Conservation (phyloP, 345 rosid species). For the Alliaria petiolata region DNA sequence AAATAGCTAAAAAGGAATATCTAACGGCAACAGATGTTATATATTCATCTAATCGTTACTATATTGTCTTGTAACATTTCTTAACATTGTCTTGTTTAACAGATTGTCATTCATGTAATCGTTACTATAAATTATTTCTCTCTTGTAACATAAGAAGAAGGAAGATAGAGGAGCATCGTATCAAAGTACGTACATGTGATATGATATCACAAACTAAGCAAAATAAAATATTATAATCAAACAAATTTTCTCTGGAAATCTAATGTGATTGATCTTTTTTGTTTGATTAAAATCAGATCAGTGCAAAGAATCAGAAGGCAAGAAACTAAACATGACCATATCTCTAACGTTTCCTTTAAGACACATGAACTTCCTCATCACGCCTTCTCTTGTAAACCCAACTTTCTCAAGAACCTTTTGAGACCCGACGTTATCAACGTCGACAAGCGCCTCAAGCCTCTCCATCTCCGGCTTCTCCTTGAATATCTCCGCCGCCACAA, state of each 20-base stretch:
- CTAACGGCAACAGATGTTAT: not conserved
- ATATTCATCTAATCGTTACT: too few relatives aligned
- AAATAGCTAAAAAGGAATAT: not conserved
- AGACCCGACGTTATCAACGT: slow-evolving; percentile 52
- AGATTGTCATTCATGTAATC: not conserved
- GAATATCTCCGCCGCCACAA: slow-evolving; percentile 41
- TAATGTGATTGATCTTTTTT: not conserved
- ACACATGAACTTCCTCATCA: slow-evolving; percentile 42
- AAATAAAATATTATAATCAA: not conserved
- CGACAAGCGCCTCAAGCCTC: slow-evolving; percentile 64
- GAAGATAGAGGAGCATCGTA: too few relatives aligned
- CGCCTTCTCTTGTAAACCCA: slow-evolving; percentile 64
- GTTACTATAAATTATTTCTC: not conserved
- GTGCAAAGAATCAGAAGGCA: slow-evolving; percentile 46
- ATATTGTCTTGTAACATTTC: too few relatives aligned
- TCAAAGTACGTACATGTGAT: not conserved
- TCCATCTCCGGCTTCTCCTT: slow-evolving; percentile 48
- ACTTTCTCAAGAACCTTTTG: slow-evolving; percentile 64
- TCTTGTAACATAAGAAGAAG: not conserved
- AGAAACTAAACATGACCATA: slow-evolving; percentile 54
- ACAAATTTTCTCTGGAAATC: not conserved
- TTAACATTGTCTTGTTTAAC: not conserved
- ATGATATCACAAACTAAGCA: too few relatives aligned
- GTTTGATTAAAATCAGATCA: not conserved
- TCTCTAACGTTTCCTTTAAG: slow-evolving; percentile 53